Conservation (phyloP, 2,329 filamentous ascomycete species). For the Botrytis aclada region DNA sequence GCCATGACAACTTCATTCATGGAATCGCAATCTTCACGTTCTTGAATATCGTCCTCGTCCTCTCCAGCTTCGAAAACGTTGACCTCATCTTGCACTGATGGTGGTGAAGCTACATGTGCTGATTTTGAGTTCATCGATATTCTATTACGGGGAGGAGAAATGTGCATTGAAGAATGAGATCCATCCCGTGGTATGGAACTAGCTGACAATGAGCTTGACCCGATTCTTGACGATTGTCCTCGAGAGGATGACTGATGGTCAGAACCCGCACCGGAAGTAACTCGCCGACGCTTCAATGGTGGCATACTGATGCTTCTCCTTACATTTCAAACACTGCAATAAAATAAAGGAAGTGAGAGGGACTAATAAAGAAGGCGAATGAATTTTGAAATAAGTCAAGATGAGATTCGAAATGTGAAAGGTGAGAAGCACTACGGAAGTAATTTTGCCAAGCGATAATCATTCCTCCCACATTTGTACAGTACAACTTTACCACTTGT, state of each 20-base stretch:
- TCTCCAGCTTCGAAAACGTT: constrained; percentile 26
- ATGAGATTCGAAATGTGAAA: not conserved
- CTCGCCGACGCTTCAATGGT: constrained; percentile 32
- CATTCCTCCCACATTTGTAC: not conserved
- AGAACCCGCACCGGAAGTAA: constrained; percentile 19
- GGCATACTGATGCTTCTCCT: constrained; percentile 6
- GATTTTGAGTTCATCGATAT: constrained; percentile 23
- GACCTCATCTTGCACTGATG: constrained; percentile 21
- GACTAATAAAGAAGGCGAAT: not conserved
- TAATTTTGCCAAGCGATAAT: constrained; percentile 1
- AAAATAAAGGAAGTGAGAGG: not conserved
- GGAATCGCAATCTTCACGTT: constrained; percentile 46
- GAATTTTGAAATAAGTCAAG: not conserved
- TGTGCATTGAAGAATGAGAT: constrained; percentile 23
- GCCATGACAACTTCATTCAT: constrained; percentile 75
- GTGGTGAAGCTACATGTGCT: constrained; percentile 17
- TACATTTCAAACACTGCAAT: not conserved
- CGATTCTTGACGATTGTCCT: constrained; percentile 15
- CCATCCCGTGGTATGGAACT: constrained; percentile 26
- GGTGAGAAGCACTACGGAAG: not conserved
- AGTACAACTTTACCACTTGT: constrained; percentile 3
- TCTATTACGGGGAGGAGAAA: constrained; percentile 24
- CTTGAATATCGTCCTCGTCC: constrained; percentile 36
- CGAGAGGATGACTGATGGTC: constrained; percentile 21
- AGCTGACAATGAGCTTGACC: constrained; percentile 25